Base-by-base conservation (phyloP, 2,329 filamentous ascomycete genomes). In the Fusarium torulosum region DNA sequence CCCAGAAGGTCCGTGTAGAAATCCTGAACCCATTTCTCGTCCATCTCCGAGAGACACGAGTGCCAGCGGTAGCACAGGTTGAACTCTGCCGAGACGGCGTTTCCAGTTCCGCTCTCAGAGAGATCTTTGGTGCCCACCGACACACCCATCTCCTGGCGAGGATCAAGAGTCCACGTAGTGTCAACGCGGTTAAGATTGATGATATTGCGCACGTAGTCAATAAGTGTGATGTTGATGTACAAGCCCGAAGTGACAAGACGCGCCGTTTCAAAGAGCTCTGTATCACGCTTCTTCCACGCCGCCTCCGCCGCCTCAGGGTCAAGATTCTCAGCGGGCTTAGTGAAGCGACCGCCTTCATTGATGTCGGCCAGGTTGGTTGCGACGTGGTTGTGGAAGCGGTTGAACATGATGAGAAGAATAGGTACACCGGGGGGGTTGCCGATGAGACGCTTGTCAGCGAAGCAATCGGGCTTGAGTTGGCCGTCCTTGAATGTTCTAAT, bases 1-100 rank as follows among this genome's bases (percentile, higher is more conserved):
- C 78, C 78, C 0, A 93, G 88, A 2, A 92, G 77, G 41, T 86
- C 79, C 2, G 80, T 77, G 74, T 91, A 93, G 63, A 92, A 84
- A 14, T 90, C 82, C 70, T 93, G 85, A 21, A 93, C 91, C 92
- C 93, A 96, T 68, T 89, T 84, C 74, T 96, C 93, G 72, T 97
- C 93, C 66, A 87, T 88, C 59, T 88, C 86, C 0, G 75, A 87
- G 70, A 96, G 91, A 70, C 90, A 89, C 4, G 92, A 93, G 80
- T 96, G 93, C 92, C 93, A 96, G 66, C 93, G 86, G 77, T 97
- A 96, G 69, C 91, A 91, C 11, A 97, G 84, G 75, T 96, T 96
- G 83, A 97, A 97, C 80, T 97, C 93, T 5, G 91, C 92, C 0
- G 92, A 95, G 7, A 95, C 92, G 67, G 91, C 89, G 73, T 96